phyloP scores from a whole-genome alignment of 495 filamentous ascomycete genomes.

The Collariella sp. region DNA sequence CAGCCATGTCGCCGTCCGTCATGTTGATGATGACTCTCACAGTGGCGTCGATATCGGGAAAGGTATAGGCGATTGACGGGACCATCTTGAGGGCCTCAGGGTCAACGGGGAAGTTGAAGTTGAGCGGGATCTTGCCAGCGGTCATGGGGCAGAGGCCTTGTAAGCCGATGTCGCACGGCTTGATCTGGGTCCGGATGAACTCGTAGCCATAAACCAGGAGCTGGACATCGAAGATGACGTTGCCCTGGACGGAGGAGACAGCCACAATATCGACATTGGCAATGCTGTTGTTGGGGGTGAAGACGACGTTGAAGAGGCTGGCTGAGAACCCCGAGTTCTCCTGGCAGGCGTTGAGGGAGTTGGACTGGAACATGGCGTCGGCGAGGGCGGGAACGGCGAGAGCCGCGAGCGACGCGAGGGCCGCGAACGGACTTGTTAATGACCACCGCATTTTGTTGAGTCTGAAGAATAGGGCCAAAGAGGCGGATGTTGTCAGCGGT shows the following conservation, averaged over 20 bases:
- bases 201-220: constrained; percentile 78
- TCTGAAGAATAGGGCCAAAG: neutral
- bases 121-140: constrained; percentile 70
- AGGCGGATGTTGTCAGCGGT: neutral
- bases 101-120: constrained; percentile 58
- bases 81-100: constrained; percentile 51
- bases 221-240: constrained; percentile 67
- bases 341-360: constrained; percentile 70
- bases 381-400: constrained; percentile 19
- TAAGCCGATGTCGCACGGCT: constrained; percentile 67
- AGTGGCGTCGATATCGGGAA: constrained; percentile 86
- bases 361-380: constrained; percentile 51
- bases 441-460: constrained; percentile 31
- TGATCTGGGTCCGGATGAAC: constrained; percentile 51
- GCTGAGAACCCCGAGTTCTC: constrained; percentile 71
- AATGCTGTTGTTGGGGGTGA: constrained; percentile 65
- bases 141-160: constrained; percentile 90
- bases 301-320: constrained; percentile 71
- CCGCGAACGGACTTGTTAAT: constrained; percentile 26
- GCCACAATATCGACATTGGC: constrained; percentile 71
- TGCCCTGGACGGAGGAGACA: constrained; percentile 74
- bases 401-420: constrained; percentile 30
- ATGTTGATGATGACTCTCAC: constrained; percentile 75
- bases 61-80: constrained; percentile 78
- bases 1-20: constrained; percentile 35